These are phyloP conservation scores for Aspergillus intermedius DNA, from an alignment of 2,329 filamentous ascomycete species.

Conservation along the genomic window DNA sequence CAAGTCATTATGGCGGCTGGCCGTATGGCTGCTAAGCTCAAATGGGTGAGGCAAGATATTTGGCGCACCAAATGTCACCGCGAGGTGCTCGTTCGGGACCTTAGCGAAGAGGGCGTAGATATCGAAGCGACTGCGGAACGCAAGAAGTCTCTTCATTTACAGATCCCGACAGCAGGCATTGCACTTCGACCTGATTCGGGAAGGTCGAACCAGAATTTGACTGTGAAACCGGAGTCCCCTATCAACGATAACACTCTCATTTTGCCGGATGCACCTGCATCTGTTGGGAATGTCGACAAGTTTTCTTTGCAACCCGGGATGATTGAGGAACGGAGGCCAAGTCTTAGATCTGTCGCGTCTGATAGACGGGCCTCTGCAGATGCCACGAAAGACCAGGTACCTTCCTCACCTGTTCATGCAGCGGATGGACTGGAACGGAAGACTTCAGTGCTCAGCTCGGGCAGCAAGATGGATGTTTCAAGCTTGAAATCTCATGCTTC, in stretches of 20 bases:
- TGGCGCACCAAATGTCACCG: constrained; percentile 87
- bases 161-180: constrained; percentile 11
- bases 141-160: constrained; percentile 9
- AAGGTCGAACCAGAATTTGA: not conserved
- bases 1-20: constrained; percentile 78
- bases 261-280: constrained; percentile 8
- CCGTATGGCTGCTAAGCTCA: constrained; percentile 77
- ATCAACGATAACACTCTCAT: constrained; percentile 6
- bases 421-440: constrained; percentile 28
- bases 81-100: constrained; percentile 76
- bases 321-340: constrained; percentile 25
- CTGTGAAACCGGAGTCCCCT: constrained; percentile 9
- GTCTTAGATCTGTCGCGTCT: constrained; percentile 27
- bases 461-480: constrained; percentile 30
- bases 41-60: constrained; percentile 90
- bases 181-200: constrained; percentile 11
- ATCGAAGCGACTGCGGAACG: constrained; percentile 19
- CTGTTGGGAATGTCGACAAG: constrained; percentile 10
- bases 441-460: constrained; percentile 33
- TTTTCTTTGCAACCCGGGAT: constrained; percentile 16
- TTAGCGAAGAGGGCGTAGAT: constrained; percentile 62
- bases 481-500: constrained; percentile 30
- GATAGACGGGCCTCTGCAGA: constrained; percentile 24
- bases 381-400: constrained; percentile 21
- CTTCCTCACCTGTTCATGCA: constrained; percentile 17